Conservation (phyloP, 169 alveolate genomes). For the Plasmodium inui region DNA sequence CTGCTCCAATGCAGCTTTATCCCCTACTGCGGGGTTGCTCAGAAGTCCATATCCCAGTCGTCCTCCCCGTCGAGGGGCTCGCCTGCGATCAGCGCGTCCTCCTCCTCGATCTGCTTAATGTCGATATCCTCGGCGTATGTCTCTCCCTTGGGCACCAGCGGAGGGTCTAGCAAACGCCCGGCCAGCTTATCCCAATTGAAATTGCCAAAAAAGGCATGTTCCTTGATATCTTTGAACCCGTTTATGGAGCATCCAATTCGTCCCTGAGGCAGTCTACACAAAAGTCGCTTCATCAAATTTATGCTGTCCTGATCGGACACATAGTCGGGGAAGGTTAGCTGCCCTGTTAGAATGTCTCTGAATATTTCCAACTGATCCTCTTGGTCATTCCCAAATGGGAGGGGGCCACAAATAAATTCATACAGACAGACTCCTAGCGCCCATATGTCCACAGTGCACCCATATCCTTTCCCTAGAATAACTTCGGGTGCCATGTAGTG, state of each 20-base stretch:
- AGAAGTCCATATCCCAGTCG: conserved; percentile 63
- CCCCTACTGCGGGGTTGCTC: background rate
- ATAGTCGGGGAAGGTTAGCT: conserved; percentile 80
- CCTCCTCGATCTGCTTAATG: conserved; percentile 70
- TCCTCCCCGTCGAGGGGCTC: conserved; percentile 36
- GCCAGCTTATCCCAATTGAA: conserved; percentile 92
- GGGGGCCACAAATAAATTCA: conserved; percentile 97
- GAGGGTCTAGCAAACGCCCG: conserved; percentile 90
- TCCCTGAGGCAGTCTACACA: conserved; percentile 93
- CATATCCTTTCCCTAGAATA: conserved; percentile 95
- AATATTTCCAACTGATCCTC: conserved; percentile 96
- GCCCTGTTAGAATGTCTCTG: conserved; percentile 93
- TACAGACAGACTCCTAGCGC: conserved; percentile 98
- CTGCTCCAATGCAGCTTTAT: background rate
- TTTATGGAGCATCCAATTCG: conserved; percentile 93
- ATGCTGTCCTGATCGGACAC: conserved; percentile 90
- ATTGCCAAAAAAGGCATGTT: conserved; percentile 85
- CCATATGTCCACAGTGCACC: conserved; percentile 98
- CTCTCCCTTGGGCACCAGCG: conserved; percentile 89
- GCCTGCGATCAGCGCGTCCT: conserved; percentile 8
- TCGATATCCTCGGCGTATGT: conserved; percentile 79
- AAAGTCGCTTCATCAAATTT: conserved; percentile 89
- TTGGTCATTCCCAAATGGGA: conserved; percentile 98
- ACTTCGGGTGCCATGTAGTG: conserved; percentile 97
- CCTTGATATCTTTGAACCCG: conserved; percentile 91